Conservation (phyloP, 176 grass and related monocot species). For the Carex pumila region DNA sequence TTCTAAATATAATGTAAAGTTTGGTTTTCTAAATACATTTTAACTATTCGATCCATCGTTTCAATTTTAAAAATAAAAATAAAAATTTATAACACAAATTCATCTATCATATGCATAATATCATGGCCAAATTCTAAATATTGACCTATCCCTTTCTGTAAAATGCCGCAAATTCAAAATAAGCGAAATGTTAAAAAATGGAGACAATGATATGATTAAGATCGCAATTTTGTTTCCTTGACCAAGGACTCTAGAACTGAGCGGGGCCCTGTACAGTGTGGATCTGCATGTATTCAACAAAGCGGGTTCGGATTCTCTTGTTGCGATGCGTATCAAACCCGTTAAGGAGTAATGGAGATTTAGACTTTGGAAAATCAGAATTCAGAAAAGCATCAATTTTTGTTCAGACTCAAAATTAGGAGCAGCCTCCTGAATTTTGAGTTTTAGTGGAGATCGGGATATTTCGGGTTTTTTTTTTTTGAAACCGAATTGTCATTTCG, state of each 20-base stretch:
- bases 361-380: neutral
- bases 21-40: no score
- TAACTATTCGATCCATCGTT: no score
- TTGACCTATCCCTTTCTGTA: no score
- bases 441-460: no score
- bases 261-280: neutral
- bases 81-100: no score
- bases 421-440: no score
- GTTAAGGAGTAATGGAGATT: neutral
- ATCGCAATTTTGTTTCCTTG: neutral
- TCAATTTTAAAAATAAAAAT: no score
- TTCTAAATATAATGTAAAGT: no score
- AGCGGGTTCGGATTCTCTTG: neutral
- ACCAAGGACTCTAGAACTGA: neutral
- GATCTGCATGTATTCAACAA: neutral
- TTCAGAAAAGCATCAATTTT: neutral
- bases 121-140: no score
- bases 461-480: no score
- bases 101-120: no score
- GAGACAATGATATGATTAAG: neutral
- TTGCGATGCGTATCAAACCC: neutral
- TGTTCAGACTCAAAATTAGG: neutral
- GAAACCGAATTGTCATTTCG: no score
- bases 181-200: neutral
- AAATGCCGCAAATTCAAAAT: neutral